A percentile compares a stretch with the other conserved stretches of the same genome.
These are phyloP conservation scores for Silene uniflora DNA, from an alignment of 148 eudicot species.

Conservation along the genomic window DNA sequence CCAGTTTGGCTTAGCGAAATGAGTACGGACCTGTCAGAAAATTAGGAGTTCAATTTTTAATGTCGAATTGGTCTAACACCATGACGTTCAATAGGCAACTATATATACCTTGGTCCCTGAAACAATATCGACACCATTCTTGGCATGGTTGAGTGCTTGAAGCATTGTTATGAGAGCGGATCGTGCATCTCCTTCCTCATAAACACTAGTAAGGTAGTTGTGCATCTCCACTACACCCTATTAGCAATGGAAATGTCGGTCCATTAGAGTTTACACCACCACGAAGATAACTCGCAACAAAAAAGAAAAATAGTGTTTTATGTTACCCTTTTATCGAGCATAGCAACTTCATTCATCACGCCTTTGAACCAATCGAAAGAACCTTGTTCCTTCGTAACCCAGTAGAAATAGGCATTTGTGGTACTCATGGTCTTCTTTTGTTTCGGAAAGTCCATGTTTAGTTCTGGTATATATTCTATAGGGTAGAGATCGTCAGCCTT, in stretches of 20 bases:
- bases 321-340: slow-evolving; percentile 86
- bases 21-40: slow-evolving; percentile 73
- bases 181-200: too few relatives aligned
- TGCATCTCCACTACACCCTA: slow-evolving; percentile 99
- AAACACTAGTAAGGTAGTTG: slow-evolving; percentile 92
- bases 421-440: slow-evolving; percentile 65
- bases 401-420: slow-evolving; percentile 94
- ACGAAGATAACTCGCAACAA: background rate
- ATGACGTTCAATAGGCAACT: too few relatives aligned
- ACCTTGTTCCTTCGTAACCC: slow-evolving; percentile 98
- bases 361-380: slow-evolving; percentile 99
- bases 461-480: slow-evolving; percentile 38
- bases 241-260: too few relatives aligned
- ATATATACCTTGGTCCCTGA: slow-evolving; percentile 68
- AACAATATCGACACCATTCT: too few relatives aligned
- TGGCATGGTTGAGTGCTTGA: too few relatives aligned
- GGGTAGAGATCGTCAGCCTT: slow-evolving; percentile 45
- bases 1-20: slow-evolving; percentile 98
- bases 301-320: background rate
- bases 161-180: too few relatives aligned
- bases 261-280: too few relatives aligned
- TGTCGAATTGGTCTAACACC: too few relatives aligned
- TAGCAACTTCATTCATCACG: slow-evolving; percentile 96
- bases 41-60: too few relatives aligned
- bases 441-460: slow-evolving; percentile 34